phyloP scores from a whole-genome alignment of 192 early-diverging fungal genomes.

The Podila verticillata region DNA sequence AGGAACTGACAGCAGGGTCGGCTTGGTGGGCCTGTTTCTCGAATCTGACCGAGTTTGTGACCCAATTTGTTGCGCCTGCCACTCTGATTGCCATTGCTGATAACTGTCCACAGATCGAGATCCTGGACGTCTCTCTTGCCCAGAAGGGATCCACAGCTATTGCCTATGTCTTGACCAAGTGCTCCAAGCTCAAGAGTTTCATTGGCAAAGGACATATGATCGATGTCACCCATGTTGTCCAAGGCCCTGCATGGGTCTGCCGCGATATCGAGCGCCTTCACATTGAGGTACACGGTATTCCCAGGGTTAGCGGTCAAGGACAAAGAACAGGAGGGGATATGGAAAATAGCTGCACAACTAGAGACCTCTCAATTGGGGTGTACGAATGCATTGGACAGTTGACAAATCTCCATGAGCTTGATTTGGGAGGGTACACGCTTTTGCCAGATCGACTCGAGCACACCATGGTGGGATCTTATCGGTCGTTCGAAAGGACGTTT shows the following conservation, averaged over 20 bases:
- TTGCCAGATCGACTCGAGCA: not conserved
- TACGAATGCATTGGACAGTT: not conserved
- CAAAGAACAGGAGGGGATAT: not conserved
- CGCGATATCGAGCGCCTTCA: not conserved
- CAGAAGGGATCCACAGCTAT: not conserved
- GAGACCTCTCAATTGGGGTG: not conserved
- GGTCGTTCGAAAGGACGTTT: not conserved
- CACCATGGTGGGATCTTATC: not conserved
- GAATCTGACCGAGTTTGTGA: not conserved
- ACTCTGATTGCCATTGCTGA: not conserved
- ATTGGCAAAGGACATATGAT: not conserved
- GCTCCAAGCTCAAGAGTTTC: not conserved
- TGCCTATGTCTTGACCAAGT: not conserved
- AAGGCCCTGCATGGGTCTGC: not conserved
- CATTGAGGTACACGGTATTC: not conserved
- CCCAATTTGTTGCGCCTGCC: not conserved
- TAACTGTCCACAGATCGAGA: not conserved
- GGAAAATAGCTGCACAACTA: not conserved
- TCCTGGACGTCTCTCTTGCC: not conserved
- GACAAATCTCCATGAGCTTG: not conserved
- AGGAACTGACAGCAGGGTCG: not conserved
- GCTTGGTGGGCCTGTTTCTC: not conserved
- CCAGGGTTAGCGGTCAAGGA: not conserved
- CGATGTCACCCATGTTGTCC: not conserved
- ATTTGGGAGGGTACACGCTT: not conserved